Conservation (phyloP, 768 basidiomycete genomes). For the Nidularia pulvinata region DNA sequence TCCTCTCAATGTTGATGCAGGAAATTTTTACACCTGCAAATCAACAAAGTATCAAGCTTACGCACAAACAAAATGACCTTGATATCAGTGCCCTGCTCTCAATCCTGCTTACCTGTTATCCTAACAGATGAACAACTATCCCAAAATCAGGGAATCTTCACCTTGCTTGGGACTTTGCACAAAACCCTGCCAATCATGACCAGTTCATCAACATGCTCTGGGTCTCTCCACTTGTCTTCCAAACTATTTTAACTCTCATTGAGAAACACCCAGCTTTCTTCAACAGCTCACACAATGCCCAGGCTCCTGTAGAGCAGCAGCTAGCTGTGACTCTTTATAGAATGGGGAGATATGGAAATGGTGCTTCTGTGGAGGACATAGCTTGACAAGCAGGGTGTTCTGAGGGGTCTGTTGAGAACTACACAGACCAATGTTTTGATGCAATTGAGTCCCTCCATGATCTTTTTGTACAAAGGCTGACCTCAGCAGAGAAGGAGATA, state of each 20-base stretch:
- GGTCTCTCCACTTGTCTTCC: constrained; percentile 21
- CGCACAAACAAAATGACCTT: too few relatives aligned
- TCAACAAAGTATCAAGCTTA: too few relatives aligned
- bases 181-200: constrained; percentile 13
- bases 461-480: constrained; percentile 20
- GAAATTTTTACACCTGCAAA: too few relatives aligned
- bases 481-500: constrained; percentile 24
- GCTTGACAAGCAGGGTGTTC: constrained; percentile 20
- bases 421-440: constrained; percentile 20
- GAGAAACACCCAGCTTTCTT: constrained; percentile 20
- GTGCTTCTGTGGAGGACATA: constrained; percentile 21
- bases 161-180: constrained; percentile 18
- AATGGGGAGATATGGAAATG: constrained; percentile 25
- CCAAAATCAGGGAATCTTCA: constrained; percentile 19
- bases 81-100: too few relatives aligned
- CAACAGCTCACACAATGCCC: constrained; percentile 20
- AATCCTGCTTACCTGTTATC: too few relatives aligned
- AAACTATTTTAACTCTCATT: constrained; percentile 19
- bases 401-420: constrained; percentile 23
- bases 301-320: constrained; percentile 23
- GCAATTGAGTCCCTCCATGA: constrained; percentile 28
- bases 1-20: too few relatives aligned
- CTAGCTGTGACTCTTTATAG: constrained; percentile 23
- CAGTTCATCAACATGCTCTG: constrained; percentile 18
- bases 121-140: neutral